These are phyloP conservation scores for Osmanthus fragrans DNA, from an alignment of 257 asterid genomes.

Conservation along the genomic window DNA sequence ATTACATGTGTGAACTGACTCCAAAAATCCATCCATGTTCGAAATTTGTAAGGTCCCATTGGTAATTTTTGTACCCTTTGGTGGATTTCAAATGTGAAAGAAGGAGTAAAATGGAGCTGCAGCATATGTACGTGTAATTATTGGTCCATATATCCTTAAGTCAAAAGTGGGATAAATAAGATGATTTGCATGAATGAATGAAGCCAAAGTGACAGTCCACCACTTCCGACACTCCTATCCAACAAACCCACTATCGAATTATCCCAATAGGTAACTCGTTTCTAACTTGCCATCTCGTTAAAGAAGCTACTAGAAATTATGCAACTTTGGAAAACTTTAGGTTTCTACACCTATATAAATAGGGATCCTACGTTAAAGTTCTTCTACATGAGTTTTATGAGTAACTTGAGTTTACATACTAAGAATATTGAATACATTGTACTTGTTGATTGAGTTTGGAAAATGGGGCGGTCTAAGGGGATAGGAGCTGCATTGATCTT, in stretches of 20 bases:
- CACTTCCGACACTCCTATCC: background rate
- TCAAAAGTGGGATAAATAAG: slow-evolving; percentile 32
- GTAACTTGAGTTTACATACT: background rate
- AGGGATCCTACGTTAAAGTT: slow-evolving; percentile 22
- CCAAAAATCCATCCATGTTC: too few species aligned
- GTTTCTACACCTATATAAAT: slow-evolving; percentile 58
- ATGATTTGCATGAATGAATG: slow-evolving; percentile 26
- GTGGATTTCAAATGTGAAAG: slow-evolving; percentile 18
- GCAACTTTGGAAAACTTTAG: slow-evolving; percentile 34
- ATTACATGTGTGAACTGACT: too few species aligned
- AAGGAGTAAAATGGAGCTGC: slow-evolving; percentile 6
- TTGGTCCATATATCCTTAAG: slow-evolving; percentile 18
- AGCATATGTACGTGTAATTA: background rate
- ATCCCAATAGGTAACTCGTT: slow-evolving; percentile 2
- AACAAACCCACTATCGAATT: slow-evolving; percentile 23
- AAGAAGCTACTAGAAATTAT: slow-evolving; percentile 51
- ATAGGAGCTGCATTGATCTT: slow-evolving; percentile 38
- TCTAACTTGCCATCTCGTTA: slow-evolving; percentile 1
- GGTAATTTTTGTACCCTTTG: background rate
- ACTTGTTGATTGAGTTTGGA: slow-evolving; percentile 7
- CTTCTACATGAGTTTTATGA: slow-evolving; percentile 16
- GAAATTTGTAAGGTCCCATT: too few species aligned
- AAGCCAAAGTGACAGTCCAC: background rate
- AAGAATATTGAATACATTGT: background rate
- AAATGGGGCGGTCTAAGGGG: slow-evolving; percentile 46